Evolutionary conservation across 2,329 filamentous ascomycete genomes (phyloP), one percentile per base, ranked within the genome.

Genomic region (Cercospora beticola): DNA sequence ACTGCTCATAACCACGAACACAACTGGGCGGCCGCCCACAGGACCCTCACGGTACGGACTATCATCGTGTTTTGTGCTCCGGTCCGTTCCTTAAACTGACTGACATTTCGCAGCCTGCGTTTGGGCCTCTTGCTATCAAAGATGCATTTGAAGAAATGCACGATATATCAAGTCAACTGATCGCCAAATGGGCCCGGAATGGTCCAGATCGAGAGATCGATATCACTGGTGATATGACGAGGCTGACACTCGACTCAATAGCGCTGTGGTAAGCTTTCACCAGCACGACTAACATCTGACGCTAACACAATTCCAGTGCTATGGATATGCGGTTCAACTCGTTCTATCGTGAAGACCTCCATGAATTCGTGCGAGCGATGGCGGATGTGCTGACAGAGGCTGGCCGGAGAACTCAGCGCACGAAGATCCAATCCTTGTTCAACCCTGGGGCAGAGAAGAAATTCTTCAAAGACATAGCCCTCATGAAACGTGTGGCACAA

Each of bases 211-310:
- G 83, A 43, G 81, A 85, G 8, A 90, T 93, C 67, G 80, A 83
- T 54, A 86, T 87, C 0, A 85, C 86, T 0, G 88, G 90, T 21
- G 89, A 92, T 77, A 91, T 91, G 70, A 92, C 90, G 2, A 86
- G 90, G n/a, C 81, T 93, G 36, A 88, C 90, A 0, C 84, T 93
- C 2, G 91, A 93, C 75, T 90, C 90, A 0, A 85, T 93, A 10
- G 89, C 89, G 3, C 5, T 28, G 5, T 28, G 26, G 26, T 28
- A 26, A 26, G 26, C 26, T 26, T 26, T 26, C 26, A 26, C 26
- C 26, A 26, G 26, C 26, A 26, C 26, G 26, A 26, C 26, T 26
- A 26, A 26, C 26, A 26, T 26, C 26, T 26, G 26, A 26, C 26
- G 26, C 26, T 26, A 5, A 26, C 26, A 26, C 26, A 26, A 26